These are phyloP conservation scores for Ophiostoma ips DNA, from an alignment of 2,329 filamentous ascomycete species.

Conservation along the genomic window DNA sequence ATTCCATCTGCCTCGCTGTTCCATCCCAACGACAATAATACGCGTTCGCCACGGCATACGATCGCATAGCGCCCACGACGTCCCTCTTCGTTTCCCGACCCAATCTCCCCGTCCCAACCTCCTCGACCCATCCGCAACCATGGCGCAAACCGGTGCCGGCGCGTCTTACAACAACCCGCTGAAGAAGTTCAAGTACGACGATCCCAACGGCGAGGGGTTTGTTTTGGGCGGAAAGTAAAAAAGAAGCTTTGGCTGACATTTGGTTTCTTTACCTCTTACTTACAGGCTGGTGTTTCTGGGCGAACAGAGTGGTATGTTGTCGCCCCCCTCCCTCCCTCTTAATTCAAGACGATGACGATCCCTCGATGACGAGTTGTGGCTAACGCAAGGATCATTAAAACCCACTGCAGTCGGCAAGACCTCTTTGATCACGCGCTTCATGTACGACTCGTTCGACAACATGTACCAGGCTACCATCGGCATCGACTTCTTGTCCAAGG, in stretches of 20 bases:
- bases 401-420: slow-evolving; percentile 74
- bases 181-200: slow-evolving; percentile 95
- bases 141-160: slow-evolving; percentile 62
- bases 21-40: background rate
- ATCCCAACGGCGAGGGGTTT: background rate
- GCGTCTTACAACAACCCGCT: slow-evolving; percentile 96
- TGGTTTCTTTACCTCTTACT: slow-evolving; percentile 2
- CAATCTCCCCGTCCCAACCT: background rate
- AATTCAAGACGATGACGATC: background rate
- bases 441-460: slow-evolving; percentile 99
- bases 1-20: background rate
- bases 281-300: slow-evolving; percentile 85
- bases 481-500: slow-evolving; percentile 98
- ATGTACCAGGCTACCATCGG: slow-evolving; percentile 99
- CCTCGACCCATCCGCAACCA: slow-evolving; percentile 27
- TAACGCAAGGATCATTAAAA: background rate
- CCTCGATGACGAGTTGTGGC: background rate
- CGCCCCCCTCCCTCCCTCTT: too few species aligned
- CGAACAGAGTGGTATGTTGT: slow-evolving; percentile 78
- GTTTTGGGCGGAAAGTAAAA: background rate
- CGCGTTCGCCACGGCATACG: background rate
- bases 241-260: slow-evolving; percentile 3
- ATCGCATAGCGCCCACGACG: background rate
- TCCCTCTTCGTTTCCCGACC: background rate
- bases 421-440: slow-evolving; percentile 95